Percentiles rank a stretch among this genome's conserved stretches.
phyloP scores from a whole-genome alignment of 148 eudicot genomes.

The Fagopyrum homotropicum region DNA sequence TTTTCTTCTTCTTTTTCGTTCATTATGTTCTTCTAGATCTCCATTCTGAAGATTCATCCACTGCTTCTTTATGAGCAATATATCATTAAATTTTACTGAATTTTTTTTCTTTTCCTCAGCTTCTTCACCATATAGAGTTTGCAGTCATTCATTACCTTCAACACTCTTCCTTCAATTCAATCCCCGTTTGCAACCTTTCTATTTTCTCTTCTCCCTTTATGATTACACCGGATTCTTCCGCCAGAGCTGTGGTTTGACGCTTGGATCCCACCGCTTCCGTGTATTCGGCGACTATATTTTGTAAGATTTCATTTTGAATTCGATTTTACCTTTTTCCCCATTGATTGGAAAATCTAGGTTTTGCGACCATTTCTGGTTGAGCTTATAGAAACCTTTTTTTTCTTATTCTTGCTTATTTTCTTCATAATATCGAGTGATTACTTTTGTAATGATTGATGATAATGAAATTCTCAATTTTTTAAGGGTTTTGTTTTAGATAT shows the following conservation, averaged over 20 bases:
- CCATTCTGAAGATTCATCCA: too few species aligned
- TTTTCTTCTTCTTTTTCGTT: too few species aligned
- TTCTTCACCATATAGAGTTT: background rate
- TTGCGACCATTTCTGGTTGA: background rate
- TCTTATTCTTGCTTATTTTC: background rate
- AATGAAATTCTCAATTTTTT: background rate
- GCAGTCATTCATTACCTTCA: background rate
- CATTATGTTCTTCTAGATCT: too few species aligned
- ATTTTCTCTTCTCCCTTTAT: background rate
- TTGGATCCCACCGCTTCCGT: background rate
- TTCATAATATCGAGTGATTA: background rate
- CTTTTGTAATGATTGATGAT: background rate
- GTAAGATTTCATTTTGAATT: background rate
- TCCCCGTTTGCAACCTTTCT: background rate
- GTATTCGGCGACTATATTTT: background rate
- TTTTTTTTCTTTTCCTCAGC: background rate
- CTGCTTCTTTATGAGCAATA: too few species aligned
- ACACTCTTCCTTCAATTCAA: background rate
- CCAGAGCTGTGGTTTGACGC: background rate
- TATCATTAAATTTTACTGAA: too few species aligned
- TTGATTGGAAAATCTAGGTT: constrained; percentile 5
- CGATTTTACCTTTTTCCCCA: background rate
- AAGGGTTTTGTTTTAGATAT: background rate
- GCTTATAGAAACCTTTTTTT: background rate
- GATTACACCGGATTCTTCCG: background rate